Evolutionary conservation across 2,329 filamentous ascomycete species (phyloP).

Genomic region (Teratosphaeria zuluensis): DNA sequence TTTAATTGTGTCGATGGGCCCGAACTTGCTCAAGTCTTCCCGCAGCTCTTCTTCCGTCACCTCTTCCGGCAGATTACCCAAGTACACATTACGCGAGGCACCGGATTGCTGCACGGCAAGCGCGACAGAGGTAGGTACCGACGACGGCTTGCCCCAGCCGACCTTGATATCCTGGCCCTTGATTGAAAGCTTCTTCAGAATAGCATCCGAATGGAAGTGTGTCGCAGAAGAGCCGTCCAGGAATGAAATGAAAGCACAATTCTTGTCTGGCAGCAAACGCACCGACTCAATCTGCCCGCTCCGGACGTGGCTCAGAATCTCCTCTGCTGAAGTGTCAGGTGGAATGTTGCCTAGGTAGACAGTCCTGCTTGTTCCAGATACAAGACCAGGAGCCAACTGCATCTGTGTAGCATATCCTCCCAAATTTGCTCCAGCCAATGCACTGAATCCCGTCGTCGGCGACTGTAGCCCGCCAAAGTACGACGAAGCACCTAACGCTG

Average conservation of each 20-base stretch:
- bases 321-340: constrained; percentile 92
- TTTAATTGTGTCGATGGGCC: constrained; percentile 93
- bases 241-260: constrained; percentile 99
- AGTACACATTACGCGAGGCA: constrained; percentile 91
- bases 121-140: constrained; percentile 95
- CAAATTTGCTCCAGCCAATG: constrained; percentile 40
- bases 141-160: constrained; percentile 97
- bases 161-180: constrained; percentile 99
- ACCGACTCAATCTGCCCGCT: constrained; percentile 99
- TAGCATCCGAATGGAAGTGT: constrained; percentile 98
- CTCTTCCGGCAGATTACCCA: constrained; percentile 87
- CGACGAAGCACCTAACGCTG: constrained; percentile 69
- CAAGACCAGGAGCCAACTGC: constrained; percentile 54
- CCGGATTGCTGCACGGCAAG: constrained; percentile 94
- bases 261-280: constrained; percentile 92
- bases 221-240: constrained; percentile 94
- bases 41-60: constrained; percentile 83
- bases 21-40: constrained; percentile 92
- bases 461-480: constrained; percentile 72
- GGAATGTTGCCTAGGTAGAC: constrained; percentile 98
- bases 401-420: constrained; percentile 34
- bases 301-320: constrained; percentile 89
- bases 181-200: constrained; percentile 98
- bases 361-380: constrained; percentile 86
- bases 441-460: constrained; percentile 63